Percentiles rank a stretch among this genome's conserved stretches.
These are phyloP conservation scores for Biscogniauxia marginata DNA, from an alignment of 2,329 filamentous ascomycete species.

Conservation along the genomic window DNA sequence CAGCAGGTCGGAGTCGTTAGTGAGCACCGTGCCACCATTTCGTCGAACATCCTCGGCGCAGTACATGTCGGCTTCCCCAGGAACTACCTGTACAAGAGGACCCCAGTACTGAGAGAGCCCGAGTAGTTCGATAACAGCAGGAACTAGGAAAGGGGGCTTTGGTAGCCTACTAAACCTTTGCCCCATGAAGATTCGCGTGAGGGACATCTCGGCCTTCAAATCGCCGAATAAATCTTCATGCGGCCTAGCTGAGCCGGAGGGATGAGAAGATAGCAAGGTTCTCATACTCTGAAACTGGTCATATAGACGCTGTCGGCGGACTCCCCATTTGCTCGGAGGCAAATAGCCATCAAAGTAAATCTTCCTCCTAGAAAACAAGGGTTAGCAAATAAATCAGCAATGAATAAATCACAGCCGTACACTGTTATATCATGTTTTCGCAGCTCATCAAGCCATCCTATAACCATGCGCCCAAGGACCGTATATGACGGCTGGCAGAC, in stretches of 20 bases:
- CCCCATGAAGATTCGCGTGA: conserved; percentile 3
- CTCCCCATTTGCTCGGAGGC: conserved; percentile 62
- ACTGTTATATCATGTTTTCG: conserved; percentile 55
- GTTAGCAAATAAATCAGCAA: conserved; percentile 2
- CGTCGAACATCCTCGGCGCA: conserved; percentile 66
- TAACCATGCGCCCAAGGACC: conserved; percentile 57
- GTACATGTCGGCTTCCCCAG: conserved; percentile 81
- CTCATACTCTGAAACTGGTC: conserved; percentile 57
- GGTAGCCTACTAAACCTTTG: conserved; percentile 26
- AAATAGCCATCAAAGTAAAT: conserved; percentile 88
- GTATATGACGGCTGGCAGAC: conserved; percentile 61
- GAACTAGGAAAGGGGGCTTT: conserved; percentile 68
- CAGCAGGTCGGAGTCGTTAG: conserved; percentile 84
- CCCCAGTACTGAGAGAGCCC: conserved; percentile 41
- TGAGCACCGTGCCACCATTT: conserved; percentile 61
- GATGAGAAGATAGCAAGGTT: conserved; percentile 41
- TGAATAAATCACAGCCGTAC: conserved; percentile 47
- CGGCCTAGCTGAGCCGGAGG: conserved; percentile 24
- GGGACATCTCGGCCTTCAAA: conserved; percentile 11
- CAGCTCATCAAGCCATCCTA: conserved; percentile 63
- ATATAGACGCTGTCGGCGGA: conserved; percentile 61
- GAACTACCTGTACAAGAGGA: conserved; percentile 57
- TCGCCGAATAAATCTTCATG: conserved; percentile 13
- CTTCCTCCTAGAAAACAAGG: conserved; percentile 47
- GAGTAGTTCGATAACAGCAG: conserved; percentile 72